These are phyloP conservation scores for Striga asiatica DNA, from an alignment of 257 asterid species.

Conservation along the genomic window DNA sequence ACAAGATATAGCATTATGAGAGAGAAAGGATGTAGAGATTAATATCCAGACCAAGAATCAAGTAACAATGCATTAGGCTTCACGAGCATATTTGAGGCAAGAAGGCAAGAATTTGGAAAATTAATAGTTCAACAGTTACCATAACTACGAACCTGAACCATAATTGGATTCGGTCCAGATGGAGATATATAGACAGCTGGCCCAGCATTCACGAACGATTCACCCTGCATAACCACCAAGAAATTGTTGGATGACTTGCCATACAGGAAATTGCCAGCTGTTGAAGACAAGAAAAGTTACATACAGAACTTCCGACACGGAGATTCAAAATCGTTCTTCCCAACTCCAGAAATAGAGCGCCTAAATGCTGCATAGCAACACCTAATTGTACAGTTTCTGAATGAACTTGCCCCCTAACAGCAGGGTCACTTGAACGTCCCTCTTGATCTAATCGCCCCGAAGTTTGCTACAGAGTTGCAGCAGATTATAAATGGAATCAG, in stretches of 20 bases:
- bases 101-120: background rate
- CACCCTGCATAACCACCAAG: conserved; percentile 55
- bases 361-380: conserved; percentile 82
- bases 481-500: conserved; percentile 33
- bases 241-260: conserved; percentile 8
- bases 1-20: no score
- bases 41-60: background rate
- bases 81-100: conserved; percentile 4
- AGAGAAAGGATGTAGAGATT: no score
- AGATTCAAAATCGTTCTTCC: conserved; percentile 86
- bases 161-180: conserved; percentile 90
- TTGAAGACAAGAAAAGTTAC: conserved; percentile 16
- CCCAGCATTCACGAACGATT: conserved; percentile 80
- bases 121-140: background rate
- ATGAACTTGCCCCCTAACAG: conserved; percentile 66
- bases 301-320: conserved; percentile 82
- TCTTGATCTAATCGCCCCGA: conserved; percentile 69
- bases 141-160: conserved; percentile 78
- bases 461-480: conserved; percentile 53
- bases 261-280: conserved; percentile 1
- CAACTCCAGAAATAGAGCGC: conserved; percentile 83
- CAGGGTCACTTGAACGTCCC: conserved; percentile 52
- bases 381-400: conserved; percentile 58
- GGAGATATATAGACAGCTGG: conserved; percentile 95
- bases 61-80: no score